phyloP scores from a whole-genome alignment of 345 rosid genomes.

The Excoecaria cochinchinensis region DNA sequence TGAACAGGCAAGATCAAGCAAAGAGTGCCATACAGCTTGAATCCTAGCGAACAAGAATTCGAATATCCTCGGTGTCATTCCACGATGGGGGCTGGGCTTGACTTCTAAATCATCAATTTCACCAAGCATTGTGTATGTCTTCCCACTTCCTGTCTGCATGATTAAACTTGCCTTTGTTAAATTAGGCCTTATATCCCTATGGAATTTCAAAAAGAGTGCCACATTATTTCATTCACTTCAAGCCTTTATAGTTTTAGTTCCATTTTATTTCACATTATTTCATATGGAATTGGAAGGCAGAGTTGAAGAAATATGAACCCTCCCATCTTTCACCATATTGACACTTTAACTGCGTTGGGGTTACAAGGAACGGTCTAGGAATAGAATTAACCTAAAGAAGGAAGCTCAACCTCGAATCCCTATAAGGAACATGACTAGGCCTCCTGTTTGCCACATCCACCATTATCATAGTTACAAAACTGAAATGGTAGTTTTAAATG shows the following conservation, averaged over 20 bases:
- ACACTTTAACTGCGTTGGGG: background rate
- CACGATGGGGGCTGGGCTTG: slow-evolving; percentile 76
- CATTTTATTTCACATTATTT: too few species aligned
- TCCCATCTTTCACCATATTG: background rate
- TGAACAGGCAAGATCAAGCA: slow-evolving; percentile 12
- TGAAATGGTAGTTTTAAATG: background rate
- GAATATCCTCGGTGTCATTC: slow-evolving; percentile 95
- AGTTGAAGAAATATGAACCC: background rate
- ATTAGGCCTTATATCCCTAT: background rate
- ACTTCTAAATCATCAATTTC: slow-evolving; percentile 76
- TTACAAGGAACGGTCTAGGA: slow-evolving; percentile 6
- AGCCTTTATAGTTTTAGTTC: too few species aligned
- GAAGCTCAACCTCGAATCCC: slow-evolving; percentile 67
- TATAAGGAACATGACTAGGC: slow-evolving; percentile 74
- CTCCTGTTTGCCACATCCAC: slow-evolving; percentile 63
- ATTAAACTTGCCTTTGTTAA: background rate
- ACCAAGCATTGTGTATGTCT: slow-evolving; percentile 94
- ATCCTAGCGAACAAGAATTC: slow-evolving; percentile 96
- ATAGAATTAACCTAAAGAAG: slow-evolving; percentile 50
- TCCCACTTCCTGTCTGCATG: slow-evolving; percentile 97
- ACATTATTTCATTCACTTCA: background rate
- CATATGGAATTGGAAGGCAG: background rate
- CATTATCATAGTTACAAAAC: background rate
- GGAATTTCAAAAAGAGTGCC: background rate
- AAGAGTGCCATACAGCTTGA: slow-evolving; percentile 62